A percentile compares a stretch with the other conserved stretches of the same genome.
These are phyloP conservation scores for Cicer chorassanicum DNA, from an alignment of 306 rosid species.

Conservation along the genomic window DNA sequence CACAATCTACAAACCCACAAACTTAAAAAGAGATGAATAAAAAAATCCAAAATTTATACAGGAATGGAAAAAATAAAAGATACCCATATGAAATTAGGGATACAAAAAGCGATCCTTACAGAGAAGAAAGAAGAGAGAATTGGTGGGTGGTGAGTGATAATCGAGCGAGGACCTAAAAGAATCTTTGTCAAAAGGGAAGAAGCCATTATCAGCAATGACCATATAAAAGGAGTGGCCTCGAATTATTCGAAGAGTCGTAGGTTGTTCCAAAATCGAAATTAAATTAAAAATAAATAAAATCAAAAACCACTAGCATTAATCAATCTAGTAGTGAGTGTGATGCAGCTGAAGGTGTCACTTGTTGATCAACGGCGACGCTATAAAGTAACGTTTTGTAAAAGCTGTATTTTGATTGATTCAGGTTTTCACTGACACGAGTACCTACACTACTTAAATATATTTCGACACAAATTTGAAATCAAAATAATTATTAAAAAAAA, in stretches of 20 bases:
- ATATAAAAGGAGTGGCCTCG: slow-evolving; percentile 34
- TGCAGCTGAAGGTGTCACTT: too few species aligned
- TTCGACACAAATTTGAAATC: too few species aligned
- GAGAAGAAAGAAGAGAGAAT: slow-evolving; percentile 56
- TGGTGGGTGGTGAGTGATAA: slow-evolving; percentile 57
- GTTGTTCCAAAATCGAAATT: not conserved
- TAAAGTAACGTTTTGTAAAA: too few species aligned
- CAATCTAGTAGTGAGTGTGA: too few species aligned
- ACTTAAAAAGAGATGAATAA: not conserved
- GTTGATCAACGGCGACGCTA: too few species aligned
- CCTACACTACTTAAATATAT: too few species aligned
- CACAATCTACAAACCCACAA: slow-evolving; percentile 26
- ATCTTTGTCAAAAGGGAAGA: slow-evolving; percentile 66
- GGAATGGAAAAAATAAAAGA: not conserved
- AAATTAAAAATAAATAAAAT: not conserved
- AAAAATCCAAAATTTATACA: not conserved
- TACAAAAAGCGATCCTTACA: slow-evolving; percentile 53
- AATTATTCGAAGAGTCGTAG: slow-evolving; percentile 1
- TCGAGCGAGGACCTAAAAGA: slow-evolving; percentile 57
- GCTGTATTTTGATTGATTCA: too few species aligned
- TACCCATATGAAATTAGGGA: slow-evolving; percentile 35
- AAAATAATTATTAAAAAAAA: too few species aligned
- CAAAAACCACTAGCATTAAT: too few species aligned
- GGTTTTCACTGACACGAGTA: too few species aligned
- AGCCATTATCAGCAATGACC: slow-evolving; percentile 54